phyloP scores from a whole-genome alignment of 768 basidiomycete species.

The Mycena sanguinolenta region DNA sequence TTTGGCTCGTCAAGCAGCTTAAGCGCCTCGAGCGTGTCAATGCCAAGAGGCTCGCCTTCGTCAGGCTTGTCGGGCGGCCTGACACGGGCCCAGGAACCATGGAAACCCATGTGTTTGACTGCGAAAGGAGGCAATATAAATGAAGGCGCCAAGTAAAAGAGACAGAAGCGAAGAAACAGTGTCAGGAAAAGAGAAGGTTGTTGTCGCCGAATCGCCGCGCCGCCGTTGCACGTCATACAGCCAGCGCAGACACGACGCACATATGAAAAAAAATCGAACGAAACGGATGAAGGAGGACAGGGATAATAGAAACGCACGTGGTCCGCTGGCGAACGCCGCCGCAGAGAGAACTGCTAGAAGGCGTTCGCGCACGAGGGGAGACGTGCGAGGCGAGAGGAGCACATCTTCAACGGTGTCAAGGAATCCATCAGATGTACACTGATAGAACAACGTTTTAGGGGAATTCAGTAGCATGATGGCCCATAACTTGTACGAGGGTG shows the following conservation, averaged over 20 bases:
- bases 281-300: no score
- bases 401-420: constrained; percentile 83
- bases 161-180: no score
- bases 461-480: constrained; percentile 90
- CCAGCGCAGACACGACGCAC: no score
- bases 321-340: constrained; percentile 64
- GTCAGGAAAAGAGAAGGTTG: no score
- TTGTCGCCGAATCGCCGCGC: no score
- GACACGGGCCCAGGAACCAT: constrained; percentile 82
- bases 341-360: constrained; percentile 85
- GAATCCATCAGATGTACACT: constrained; percentile 82
- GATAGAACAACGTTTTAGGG: constrained; percentile 74
- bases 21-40: constrained; percentile 47
- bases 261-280: no score
- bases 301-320: constrained; percentile 59
- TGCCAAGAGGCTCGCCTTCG: constrained; percentile 84
- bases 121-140: no score
- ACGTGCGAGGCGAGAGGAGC: constrained; percentile 69
- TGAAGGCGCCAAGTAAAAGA: no score
- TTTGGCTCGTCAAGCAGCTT: no score
- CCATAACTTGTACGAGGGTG: constrained; percentile 72
- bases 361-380: constrained; percentile 84
- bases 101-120: constrained; percentile 67
- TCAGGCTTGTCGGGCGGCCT: constrained; percentile 87
- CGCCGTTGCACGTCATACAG: no score